Conservation (phyloP, 495 filamentous ascomycete species). For the Cercophora newfieldiana region DNA sequence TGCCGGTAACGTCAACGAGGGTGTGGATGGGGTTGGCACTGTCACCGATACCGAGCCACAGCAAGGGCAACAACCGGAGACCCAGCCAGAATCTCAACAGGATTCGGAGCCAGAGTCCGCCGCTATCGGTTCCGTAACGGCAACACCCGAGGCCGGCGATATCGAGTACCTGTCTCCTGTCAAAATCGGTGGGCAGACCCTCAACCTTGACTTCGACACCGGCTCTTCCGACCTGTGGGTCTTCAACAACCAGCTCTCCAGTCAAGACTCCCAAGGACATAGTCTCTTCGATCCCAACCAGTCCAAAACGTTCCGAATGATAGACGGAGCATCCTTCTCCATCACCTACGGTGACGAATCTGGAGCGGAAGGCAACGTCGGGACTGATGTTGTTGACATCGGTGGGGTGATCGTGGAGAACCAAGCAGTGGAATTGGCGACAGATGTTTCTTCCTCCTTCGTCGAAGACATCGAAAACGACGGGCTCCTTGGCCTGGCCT, state of each 20-base stretch:
- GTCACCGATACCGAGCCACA: not conserved
- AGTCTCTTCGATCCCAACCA: slow-evolving; percentile 61
- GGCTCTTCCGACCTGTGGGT: slow-evolving; percentile 86
- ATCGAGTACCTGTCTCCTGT: slow-evolving; percentile 72
- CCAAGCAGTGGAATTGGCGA: slow-evolving; percentile 74
- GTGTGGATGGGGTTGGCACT: not conserved
- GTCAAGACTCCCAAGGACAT: slow-evolving; percentile 49
- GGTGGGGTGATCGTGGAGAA: slow-evolving; percentile 65
- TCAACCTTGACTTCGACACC: slow-evolving; percentile 81
- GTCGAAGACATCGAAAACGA: slow-evolving; percentile 60
- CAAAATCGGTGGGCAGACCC: slow-evolving; percentile 67
- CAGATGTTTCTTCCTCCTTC: slow-evolving; percentile 62
- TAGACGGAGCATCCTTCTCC: slow-evolving; percentile 53
- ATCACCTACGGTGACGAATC: slow-evolving; percentile 77
- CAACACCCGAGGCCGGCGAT: slow-evolving; percentile 61
- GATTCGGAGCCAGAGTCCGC: not conserved
- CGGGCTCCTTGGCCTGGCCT: slow-evolving; percentile 78
- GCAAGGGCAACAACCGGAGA: not conserved
- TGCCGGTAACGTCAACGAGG: not conserved
- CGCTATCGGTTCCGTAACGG: slow-evolving; percentile 54
- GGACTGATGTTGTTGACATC: slow-evolving; percentile 70
- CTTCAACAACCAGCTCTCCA: slow-evolving; percentile 64
- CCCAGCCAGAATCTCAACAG: not conserved
- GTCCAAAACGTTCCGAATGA: slow-evolving; percentile 53
- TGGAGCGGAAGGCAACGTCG: slow-evolving; percentile 64